Conservation (phyloP, 148 eudicot species). For the Rhododendron kiyosumense region DNA sequence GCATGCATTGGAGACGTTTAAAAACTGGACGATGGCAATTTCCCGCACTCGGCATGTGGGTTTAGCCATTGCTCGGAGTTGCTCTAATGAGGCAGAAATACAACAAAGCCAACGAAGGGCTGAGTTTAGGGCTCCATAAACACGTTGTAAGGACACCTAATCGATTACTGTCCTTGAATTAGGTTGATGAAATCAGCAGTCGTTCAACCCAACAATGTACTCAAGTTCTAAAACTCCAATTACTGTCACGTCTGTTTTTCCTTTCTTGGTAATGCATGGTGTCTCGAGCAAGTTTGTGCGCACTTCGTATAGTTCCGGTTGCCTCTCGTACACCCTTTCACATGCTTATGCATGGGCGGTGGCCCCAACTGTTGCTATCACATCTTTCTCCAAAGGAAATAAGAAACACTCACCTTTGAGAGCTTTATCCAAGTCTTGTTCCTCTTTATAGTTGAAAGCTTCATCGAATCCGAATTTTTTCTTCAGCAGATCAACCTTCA, state of each 20-base stretch:
- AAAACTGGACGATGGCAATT: background rate
- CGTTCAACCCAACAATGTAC: background rate
- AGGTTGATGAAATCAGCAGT: background rate
- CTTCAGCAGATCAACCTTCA: slow-evolving; percentile 34
- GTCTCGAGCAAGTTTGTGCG: too few species aligned
- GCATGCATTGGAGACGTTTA: background rate
- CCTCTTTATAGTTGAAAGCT: slow-evolving; percentile 42
- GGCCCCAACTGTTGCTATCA: too few species aligned
- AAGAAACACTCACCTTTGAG: slow-evolving; percentile 26
- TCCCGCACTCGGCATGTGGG: background rate
- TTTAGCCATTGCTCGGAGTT: background rate
- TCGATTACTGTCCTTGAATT: background rate
- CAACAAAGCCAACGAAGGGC: background rate
- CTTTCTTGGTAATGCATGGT: too few species aligned
- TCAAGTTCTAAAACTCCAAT: background rate
- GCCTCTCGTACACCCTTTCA: too few species aligned
- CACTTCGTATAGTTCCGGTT: fast-evolving
- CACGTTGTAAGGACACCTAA: too few species aligned
- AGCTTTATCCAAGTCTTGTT: slow-evolving; percentile 24
- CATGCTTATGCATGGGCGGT: too few species aligned
- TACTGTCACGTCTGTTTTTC: background rate
- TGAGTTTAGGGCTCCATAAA: background rate
- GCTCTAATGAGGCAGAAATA: too few species aligned
- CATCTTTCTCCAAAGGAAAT: background rate
- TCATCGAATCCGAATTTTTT: slow-evolving; percentile 41